phyloP scores from a whole-genome alignment of 2,329 filamentous ascomycete genomes.

The Aureobasidium namibiae region DNA sequence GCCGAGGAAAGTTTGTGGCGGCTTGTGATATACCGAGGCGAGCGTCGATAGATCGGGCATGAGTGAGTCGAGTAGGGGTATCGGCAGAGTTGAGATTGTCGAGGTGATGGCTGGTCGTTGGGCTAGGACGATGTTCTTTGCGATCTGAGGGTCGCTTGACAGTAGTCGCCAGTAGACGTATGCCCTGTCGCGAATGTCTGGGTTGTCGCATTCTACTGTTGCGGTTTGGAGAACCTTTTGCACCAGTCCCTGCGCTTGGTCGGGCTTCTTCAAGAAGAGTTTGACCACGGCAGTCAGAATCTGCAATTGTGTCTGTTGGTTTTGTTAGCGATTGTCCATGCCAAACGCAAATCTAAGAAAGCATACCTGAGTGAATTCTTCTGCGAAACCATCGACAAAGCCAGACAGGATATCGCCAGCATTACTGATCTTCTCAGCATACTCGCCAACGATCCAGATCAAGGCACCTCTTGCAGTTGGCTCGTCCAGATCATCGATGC shows the following conservation, averaged over 20 bases:
- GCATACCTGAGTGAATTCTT: constrained; percentile 89
- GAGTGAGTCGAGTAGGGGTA: constrained; percentile 78
- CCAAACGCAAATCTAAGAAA: constrained; percentile 8
- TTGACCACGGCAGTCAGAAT: constrained; percentile 97
- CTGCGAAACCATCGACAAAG: constrained; percentile 90
- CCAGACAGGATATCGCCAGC: constrained; percentile 87
- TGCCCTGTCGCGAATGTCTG: constrained; percentile 90
- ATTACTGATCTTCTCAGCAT: constrained; percentile 98
- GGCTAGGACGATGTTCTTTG: constrained; percentile 88
- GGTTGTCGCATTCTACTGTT: constrained; percentile 93
- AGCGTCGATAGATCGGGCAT: constrained; percentile 86
- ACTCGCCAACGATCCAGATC: constrained; percentile 99
- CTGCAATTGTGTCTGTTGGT: constrained; percentile 77
- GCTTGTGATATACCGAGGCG: constrained; percentile 97
- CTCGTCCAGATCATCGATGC: constrained; percentile 95
- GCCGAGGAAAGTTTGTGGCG: constrained; percentile 94
- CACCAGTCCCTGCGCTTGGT: constrained; percentile 81
- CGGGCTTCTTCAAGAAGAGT: constrained; percentile 92
- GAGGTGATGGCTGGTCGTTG: constrained; percentile 90
- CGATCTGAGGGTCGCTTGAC: constrained; percentile 82
- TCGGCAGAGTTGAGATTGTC: constrained; percentile 83
- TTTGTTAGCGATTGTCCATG: constrained; percentile 24
- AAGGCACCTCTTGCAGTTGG: constrained; percentile 81
- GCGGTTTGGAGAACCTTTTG: constrained; percentile 91
- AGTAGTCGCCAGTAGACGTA: constrained; percentile 98